Base-by-base conservation (phyloP, 805 yeast genomes). In the Lachancea fermentati region DNA sequence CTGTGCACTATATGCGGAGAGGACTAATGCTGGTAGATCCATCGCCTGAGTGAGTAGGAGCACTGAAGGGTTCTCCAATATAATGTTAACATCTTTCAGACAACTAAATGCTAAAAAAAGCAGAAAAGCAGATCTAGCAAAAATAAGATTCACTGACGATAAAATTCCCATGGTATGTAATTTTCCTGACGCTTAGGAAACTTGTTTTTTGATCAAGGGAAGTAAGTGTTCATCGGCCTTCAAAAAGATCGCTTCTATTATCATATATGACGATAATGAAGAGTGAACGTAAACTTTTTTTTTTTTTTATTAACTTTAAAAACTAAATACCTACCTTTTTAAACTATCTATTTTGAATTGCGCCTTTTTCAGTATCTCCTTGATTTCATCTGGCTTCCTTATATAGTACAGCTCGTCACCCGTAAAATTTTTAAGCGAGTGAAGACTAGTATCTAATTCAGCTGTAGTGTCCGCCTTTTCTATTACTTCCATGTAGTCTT, bases 41-140 rank as follows among this genome's bases (percentile, higher is more conserved):
- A 79, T 75, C 5, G 86, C 80, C 49, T 73, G 73, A 1, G 81
- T 78, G 33, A 79, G 58, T 8, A 78, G 65, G n/a, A 75, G 38
- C 9, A 72, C 61, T 36, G 76, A 69, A 18, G 75, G 70, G 34
- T 74, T 63, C 12, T 66, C 67, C 15, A 72, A 49, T 15, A 79
- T 46, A 3, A 52, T 39, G n/a, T 60, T 52, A 2, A 81, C 75
- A 52, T 73, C 73, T 44, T 70, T 76, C 39, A 72, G 56, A 30
- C 77, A 57, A 40, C 63, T 62, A 52, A 68, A 77, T 1, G 80
- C 57, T 2, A 73, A 45, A 5, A 69, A 56, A 14, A 70, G 54
- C 19, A 77, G 65, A 30, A 71, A 65, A 7, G 69, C 63, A 11
- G 72, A 66, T 47, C 83, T 70, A 19, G 67, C 41, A 43, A 73